These are phyloP conservation scores for Colletotrichum agaves DNA, from an alignment of 2,329 filamentous ascomycete genomes.

Conservation along the genomic window DNA sequence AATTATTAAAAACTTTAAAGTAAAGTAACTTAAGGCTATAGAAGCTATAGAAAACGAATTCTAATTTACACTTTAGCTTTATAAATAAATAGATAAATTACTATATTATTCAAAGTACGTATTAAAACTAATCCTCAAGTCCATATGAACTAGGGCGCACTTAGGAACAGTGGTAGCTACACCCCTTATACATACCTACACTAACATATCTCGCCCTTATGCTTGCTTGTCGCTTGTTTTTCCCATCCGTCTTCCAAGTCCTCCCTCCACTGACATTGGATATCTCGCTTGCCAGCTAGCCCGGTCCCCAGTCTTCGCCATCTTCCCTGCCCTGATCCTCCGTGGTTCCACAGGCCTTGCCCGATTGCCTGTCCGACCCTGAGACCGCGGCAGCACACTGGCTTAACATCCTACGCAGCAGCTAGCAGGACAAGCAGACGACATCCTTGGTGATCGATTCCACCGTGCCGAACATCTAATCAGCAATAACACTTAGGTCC, in stretches of 20 bases:
- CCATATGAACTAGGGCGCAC: too few relatives aligned
- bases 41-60: too few relatives aligned
- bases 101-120: too few relatives aligned
- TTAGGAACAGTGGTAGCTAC: too few relatives aligned
- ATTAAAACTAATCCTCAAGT: too few relatives aligned
- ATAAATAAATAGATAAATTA: too few relatives aligned
- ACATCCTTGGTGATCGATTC: constrained; percentile 37
- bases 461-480: constrained; percentile 32
- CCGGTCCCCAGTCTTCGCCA: constrained; percentile 35
- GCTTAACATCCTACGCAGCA: constrained; percentile 20
- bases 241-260: constrained; percentile 13
- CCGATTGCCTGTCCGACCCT: constrained; percentile 33
- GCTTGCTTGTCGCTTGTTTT: constrained; percentile 23
- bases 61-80: too few relatives aligned
- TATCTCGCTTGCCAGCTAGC: constrained; percentile 37
- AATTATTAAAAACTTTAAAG: too few relatives aligned
- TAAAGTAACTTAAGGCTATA: too few relatives aligned
- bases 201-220: constrained; percentile 9
- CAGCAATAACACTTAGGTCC: constrained; percentile 32
- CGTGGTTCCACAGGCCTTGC: constrained; percentile 31
- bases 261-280: constrained; percentile 36
- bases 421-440: constrained; percentile 29
- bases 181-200: constrained; percentile 4
- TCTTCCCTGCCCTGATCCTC: constrained; percentile 38
- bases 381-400: constrained; percentile 32